Percentiles rank a stretch among this genome's conserved stretches.
These are phyloP conservation scores for Aspergillus hiratsukae DNA, from an alignment of 2,329 filamentous ascomycete genomes.

Conservation along the genomic window DNA sequence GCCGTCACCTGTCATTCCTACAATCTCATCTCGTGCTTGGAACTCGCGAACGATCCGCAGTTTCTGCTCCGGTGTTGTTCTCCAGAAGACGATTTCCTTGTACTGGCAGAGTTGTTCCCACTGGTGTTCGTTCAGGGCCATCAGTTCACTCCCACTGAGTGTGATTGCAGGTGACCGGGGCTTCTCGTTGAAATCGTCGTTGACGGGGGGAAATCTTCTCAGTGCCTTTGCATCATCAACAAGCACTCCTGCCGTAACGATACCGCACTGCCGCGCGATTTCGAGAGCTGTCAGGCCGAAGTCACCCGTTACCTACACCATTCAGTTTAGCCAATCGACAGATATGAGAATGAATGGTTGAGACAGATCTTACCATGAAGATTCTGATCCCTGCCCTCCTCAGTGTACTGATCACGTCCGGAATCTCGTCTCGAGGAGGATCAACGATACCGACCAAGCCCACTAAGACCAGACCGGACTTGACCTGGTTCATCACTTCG, in stretches of 20 bases:
- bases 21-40: slow-evolving; percentile 55
- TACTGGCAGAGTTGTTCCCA: slow-evolving; percentile 65
- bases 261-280: slow-evolving; percentile 68
- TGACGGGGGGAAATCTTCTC: slow-evolving; percentile 22
- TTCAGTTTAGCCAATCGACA: not conserved
- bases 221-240: slow-evolving; percentile 56
- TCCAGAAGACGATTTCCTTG: slow-evolving; percentile 69
- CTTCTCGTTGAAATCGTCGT: slow-evolving; percentile 8
- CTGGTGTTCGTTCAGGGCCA: slow-evolving; percentile 61
- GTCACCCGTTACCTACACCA: slow-evolving; percentile 62
- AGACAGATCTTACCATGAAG: slow-evolving; percentile 58
- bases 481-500: slow-evolving; percentile 52
- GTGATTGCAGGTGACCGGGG: slow-evolving; percentile 49
- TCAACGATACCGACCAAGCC: slow-evolving; percentile 58
- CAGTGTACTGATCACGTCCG: slow-evolving; percentile 57
- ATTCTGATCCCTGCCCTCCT: slow-evolving; percentile 68
- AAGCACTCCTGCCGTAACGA: slow-evolving; percentile 49
- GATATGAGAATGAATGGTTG: not conserved
- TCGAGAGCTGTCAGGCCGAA: slow-evolving; percentile 70
- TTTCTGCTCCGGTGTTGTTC: slow-evolving; percentile 75
- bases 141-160: slow-evolving; percentile 62
- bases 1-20: slow-evolving; percentile 50
- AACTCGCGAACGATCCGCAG: slow-evolving; percentile 74
- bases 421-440: slow-evolving; percentile 57
- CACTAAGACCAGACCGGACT: slow-evolving; percentile 47